phyloP scores from a whole-genome alignment of 257 asterid genomes.

The Lavandula angustifolia region DNA sequence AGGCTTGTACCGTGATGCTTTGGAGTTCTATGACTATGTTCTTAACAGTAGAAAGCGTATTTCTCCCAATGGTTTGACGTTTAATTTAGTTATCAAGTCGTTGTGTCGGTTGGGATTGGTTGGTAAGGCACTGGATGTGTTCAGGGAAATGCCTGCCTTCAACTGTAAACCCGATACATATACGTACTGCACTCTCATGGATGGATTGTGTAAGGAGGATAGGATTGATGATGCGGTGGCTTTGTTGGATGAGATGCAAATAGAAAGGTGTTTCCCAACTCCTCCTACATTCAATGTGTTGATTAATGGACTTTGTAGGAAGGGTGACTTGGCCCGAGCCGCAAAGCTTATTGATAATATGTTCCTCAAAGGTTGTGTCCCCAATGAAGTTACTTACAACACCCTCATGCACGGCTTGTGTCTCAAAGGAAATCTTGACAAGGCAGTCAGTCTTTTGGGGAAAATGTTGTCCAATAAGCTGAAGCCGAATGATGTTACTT shows the following conservation, averaged over 20 bases:
- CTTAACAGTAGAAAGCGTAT: constrained; percentile 37
- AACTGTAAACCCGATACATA: constrained; percentile 66
- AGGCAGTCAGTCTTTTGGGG: constrained; percentile 70
- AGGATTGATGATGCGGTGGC: constrained; percentile 84
- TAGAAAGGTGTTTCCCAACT: constrained; percentile 74
- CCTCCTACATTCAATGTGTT: constrained; percentile 70
- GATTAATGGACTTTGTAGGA: constrained; percentile 82
- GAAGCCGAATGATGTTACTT: constrained; percentile 71
- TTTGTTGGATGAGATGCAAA: constrained; percentile 94
- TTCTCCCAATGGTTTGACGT: constrained; percentile 68
- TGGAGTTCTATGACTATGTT: constrained; percentile 66
- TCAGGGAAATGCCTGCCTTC: constrained; percentile 67
- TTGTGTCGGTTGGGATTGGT: constrained; percentile 60
- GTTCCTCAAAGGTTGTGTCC: constrained; percentile 87
- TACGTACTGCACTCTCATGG: constrained; percentile 93
- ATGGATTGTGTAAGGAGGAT: constrained; percentile 84
- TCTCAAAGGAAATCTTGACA: constrained; percentile 76
- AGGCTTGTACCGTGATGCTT: constrained; percentile 54
- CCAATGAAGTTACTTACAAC: constrained; percentile 89
- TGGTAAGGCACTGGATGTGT: constrained; percentile 57
- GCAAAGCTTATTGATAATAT: constrained; percentile 79
- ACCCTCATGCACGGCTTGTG: constrained; percentile 90
- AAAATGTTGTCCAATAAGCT: constrained; percentile 68
- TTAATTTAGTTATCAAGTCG: constrained; percentile 77
- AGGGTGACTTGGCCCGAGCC: constrained; percentile 79